These are phyloP conservation scores for Talaromyces stipitatus DNA, from an alignment of 495 filamentous ascomycete genomes.

Conservation along the genomic window DNA sequence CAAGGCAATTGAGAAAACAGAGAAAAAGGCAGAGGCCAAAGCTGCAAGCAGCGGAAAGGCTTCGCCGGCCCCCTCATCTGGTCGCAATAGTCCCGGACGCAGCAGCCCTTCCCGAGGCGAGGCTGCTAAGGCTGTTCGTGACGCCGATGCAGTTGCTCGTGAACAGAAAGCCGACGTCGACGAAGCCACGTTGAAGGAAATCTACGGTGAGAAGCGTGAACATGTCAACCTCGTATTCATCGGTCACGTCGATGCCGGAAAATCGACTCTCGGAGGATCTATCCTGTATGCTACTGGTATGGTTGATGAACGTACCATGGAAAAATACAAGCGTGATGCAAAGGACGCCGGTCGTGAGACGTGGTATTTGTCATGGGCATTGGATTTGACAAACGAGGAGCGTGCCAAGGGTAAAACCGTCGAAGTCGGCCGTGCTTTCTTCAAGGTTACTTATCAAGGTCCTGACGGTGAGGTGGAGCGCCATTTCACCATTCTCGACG, in stretches of 20 bases:
- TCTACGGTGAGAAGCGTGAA: slow-evolving; percentile 84
- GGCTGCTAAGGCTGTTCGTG: slow-evolving; percentile 50
- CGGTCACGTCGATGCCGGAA: slow-evolving; percentile 96
- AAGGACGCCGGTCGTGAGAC: slow-evolving; percentile 94
- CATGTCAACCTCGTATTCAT: slow-evolving; percentile 98
- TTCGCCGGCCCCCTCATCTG: slow-evolving; percentile 71
- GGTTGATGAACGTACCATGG: slow-evolving; percentile 97
- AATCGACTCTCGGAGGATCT: slow-evolving; percentile 87
- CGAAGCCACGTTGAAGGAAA: slow-evolving; percentile 82
- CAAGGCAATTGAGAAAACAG: slow-evolving; percentile 75
- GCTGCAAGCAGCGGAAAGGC: slow-evolving; percentile 55
- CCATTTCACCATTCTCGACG: slow-evolving; percentile 87
- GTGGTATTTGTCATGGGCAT: slow-evolving; percentile 98
- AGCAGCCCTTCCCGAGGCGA: slow-evolving; percentile 41
- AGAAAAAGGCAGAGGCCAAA: slow-evolving; percentile 45
- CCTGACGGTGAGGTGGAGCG: slow-evolving; percentile 32
- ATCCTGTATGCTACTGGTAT: slow-evolving; percentile 93
- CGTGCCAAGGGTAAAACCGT: slow-evolving; percentile 96
- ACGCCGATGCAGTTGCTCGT: slow-evolving; percentile 76
- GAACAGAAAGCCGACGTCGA: slow-evolving; percentile 87
- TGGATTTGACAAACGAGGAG: slow-evolving; percentile 95
- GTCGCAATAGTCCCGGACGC: slow-evolving; percentile 62
- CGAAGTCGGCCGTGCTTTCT: slow-evolving; percentile 92
- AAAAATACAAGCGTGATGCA: slow-evolving; percentile 94
- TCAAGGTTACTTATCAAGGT: slow-evolving; percentile 76